Evolutionary conservation across 805 yeast genomes (phyloP), one percentile per base, ranked within the genome.

Genomic region (Pichia gijzeniarum): DNA sequence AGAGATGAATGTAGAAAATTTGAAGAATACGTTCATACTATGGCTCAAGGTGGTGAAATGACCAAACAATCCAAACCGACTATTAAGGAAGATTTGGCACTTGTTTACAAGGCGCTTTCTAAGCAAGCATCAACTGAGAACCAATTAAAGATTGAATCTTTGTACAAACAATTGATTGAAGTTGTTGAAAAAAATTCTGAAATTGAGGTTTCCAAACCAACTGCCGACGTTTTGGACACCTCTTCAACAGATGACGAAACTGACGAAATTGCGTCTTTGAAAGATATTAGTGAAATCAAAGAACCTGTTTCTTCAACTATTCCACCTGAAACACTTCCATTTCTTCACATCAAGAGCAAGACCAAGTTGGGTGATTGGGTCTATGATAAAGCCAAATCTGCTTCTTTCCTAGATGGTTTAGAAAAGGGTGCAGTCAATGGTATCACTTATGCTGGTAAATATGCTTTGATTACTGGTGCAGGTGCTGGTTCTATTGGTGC

Each of bases 401-500:
- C 90, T 33, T 60, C 72, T 36, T 93, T 84, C 70, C 77, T 93
- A 65, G 90, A 88, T 63, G 95, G 93, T 48, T 80, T 93, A 62
- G 98, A 93, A 71, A 76, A 77, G 51, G 96, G 95, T 64, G 97
- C 99, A 31, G 79, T 87, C 53, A 93, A 90, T 58, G 99, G 99
- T 72, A 77, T 89, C 47, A 78, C 96, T 34, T 93, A 82, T 74
- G 80, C 82, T 65, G 87, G 80, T 65, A 93, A 89, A 69, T 81
- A 82, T 55, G 96, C 90, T 43, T 77, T 93, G 60, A 74, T 93
- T 54, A 93, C 99, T 40, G 99, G 99, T 75, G 98, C 98, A 42
- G 99, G 99, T 74, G 90, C 87, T 40, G 99, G 98, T 45, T 93
- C 99, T 42, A 93, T 93, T 62, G 99, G 98, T 72, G 96, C 96